Evolutionary conservation across 495 filamentous ascomycete species (phyloP).

Genomic region (Aspergillus indologenus): DNA sequence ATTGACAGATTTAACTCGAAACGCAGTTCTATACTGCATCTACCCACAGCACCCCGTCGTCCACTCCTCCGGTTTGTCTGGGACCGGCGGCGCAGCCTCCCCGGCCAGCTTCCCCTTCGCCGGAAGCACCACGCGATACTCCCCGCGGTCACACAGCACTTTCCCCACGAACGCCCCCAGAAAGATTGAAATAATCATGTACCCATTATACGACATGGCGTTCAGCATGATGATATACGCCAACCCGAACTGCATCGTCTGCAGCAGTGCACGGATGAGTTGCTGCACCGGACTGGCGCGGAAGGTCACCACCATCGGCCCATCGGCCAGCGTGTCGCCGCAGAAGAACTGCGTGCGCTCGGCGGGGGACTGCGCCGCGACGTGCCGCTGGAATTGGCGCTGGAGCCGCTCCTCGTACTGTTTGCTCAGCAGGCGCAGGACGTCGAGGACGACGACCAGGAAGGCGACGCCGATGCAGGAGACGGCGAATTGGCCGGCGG

Average conservation of each 20-base stretch:
- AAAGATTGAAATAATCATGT: constrained; percentile 59
- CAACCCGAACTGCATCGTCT: constrained; percentile 60
- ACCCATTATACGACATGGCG: constrained; percentile 60
- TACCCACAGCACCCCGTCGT: constrained; percentile 29
- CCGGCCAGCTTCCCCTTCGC: no score
- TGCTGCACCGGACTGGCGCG: constrained; percentile 54
- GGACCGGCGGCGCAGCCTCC: no score
- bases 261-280: constrained; percentile 51
- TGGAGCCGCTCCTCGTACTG: constrained; percentile 58
- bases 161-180: constrained; percentile 56
- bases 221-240: constrained; percentile 67
- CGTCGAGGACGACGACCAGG: constrained; percentile 59
- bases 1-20: no score
- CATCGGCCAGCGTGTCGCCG: constrained; percentile 4
- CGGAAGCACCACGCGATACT: constrained; percentile 26
- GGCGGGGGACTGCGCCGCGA: constrained; percentile 15
- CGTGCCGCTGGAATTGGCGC: constrained; percentile 37
- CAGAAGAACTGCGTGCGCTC: constrained; percentile 18
- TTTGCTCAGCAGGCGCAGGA: constrained; percentile 52
- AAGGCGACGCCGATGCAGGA: constrained; percentile 64
- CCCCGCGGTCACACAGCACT: constrained; percentile 54
- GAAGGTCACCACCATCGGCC: constrained; percentile 27
- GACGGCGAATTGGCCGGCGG: constrained; percentile 57
- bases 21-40: constrained; percentile 9
- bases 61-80: constrained; percentile 16